Conservation (phyloP, 306 rosid species). For the Betula pendula region DNA sequence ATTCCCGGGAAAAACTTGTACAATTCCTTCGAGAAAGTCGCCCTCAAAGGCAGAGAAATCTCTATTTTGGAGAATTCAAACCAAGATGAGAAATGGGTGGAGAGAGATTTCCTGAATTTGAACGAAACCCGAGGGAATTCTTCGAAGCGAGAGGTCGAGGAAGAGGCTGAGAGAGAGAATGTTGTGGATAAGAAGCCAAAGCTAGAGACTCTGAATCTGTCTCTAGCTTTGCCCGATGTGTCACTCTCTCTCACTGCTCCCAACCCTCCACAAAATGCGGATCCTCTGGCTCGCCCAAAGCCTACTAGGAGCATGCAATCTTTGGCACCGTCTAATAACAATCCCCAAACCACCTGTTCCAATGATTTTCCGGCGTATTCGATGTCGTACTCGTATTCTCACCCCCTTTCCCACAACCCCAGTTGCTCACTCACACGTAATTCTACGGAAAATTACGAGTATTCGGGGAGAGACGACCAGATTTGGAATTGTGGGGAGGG, state of each 20-base stretch:
- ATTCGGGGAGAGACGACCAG: slow-evolving; percentile 81
- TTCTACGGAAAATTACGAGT: slow-evolving; percentile 84
- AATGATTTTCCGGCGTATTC: slow-evolving; percentile 84
- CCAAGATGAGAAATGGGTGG: slow-evolving; percentile 79
- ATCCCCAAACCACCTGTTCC: slow-evolving; percentile 65
- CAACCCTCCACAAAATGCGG: slow-evolving; percentile 66
- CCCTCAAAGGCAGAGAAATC: slow-evolving; percentile 68
- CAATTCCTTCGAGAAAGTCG: slow-evolving; percentile 51
- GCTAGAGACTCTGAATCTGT: slow-evolving; percentile 79
- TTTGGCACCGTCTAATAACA: slow-evolving; percentile 49
- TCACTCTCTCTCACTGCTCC: slow-evolving; percentile 90
- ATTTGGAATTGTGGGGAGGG: slow-evolving; percentile 99
- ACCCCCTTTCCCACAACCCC: slow-evolving; percentile 78
- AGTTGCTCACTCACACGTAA: slow-evolving; percentile 90
- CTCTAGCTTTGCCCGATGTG: slow-evolving; percentile 88
- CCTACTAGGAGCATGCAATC: slow-evolving; percentile 57
- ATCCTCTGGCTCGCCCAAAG: slow-evolving; percentile 41
- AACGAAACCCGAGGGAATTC: slow-evolving; percentile 59
- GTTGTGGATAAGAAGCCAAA: slow-evolving; percentile 71
- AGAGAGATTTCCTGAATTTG: slow-evolving; percentile 83
- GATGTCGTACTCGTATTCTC: slow-evolving; percentile 81
- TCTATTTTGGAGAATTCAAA: slow-evolving; percentile 49
- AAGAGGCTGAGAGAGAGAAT: slow-evolving; percentile 57
- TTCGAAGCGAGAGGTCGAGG: slow-evolving; percentile 78
- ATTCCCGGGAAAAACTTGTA: slow-evolving; percentile 44